Base-by-base conservation (phyloP, 208 protist genomes). In the Leishmania turanica region DNA sequence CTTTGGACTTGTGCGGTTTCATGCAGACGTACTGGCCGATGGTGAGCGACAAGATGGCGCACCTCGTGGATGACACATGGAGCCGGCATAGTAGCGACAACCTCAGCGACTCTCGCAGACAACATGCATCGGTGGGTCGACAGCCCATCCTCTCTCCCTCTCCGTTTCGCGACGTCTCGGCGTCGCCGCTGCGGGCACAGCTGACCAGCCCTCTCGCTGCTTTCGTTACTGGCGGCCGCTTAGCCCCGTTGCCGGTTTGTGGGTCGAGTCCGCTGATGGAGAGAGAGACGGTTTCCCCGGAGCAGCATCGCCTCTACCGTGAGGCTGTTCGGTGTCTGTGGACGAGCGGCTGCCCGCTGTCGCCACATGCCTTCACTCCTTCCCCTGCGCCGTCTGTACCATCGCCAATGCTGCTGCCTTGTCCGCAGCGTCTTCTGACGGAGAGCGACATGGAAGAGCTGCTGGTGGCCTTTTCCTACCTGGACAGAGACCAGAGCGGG, bases 11-110 rank as follows among this genome's bases (percentile, higher is more conserved):
- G 34, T 81, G 72, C 45, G 54, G n/a, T 19, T 82, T 82, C 34
- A 85, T 85, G 82, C 77, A 85, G 77, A 76, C 77, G 1, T 85
- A 76, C 77, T 85, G 82, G 82, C 82, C 82, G 31, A 37, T 77
- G 9, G 82, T 82, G 54, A 85, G 77, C 34, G 82, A 85, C n/a
- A 73, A 70, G 56, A 76, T 85, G 82, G 82, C 82, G 3, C 71
- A 62, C 27, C 31, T 81, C 24, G 62, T 82, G 4, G 73, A 64
- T 58, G 74, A 82, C 70, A 64, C 62, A 21, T 72, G 82, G 82
- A 82, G 77, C 53, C 65, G 71, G 65, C 71, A 81, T 65, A 81
- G 82, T 77, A 77, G 65, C 27, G 69, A 73, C 72, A 72, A 60
- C 60, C 51, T 58, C 37, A 54, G 70, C 58, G 42, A 37, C 74